A percentile compares a stretch with the other conserved stretches of the same genome.
These are phyloP conservation scores for Thelephora terrestris DNA, from an alignment of 1,284 basidiomycete genomes.

Conservation along the genomic window DNA sequence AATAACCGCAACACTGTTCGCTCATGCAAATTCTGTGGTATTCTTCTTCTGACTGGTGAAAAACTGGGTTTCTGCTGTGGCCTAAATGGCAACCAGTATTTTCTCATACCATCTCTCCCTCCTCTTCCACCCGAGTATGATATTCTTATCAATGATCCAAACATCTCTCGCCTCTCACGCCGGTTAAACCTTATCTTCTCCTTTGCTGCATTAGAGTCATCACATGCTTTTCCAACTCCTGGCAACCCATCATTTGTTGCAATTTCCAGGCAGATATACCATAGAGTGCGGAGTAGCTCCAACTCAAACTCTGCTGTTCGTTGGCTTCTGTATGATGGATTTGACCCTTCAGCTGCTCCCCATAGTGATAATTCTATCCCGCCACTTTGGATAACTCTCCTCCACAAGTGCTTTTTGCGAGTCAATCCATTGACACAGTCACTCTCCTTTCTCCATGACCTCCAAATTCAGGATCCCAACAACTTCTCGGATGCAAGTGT, in stretches of 20 bases:
- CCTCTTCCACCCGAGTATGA: slow-evolving; percentile 12
- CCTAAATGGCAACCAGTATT: slow-evolving; percentile 6
- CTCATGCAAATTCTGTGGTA: slow-evolving; percentile 8
- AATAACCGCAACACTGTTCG: no score
- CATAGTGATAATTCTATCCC: slow-evolving; percentile 13
- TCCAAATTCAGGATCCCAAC: neutral
- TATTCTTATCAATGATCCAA: slow-evolving; percentile 11
- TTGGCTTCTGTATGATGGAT: slow-evolving; percentile 27
- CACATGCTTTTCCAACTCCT: slow-evolving; percentile 15
- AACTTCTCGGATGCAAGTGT: slow-evolving; percentile 9
- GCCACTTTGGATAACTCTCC: slow-evolving; percentile 11
- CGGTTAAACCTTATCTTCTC: slow-evolving; percentile 23
- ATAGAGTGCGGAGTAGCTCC: slow-evolving; percentile 15
- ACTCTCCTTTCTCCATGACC: neutral
- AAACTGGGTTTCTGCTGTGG: slow-evolving; percentile 15
- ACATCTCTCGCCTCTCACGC: slow-evolving; percentile 16
- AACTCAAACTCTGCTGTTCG: slow-evolving; percentile 16
- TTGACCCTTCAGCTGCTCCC: slow-evolving; percentile 8
- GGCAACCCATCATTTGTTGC: slow-evolving; percentile 16
- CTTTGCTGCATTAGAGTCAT: slow-evolving; percentile 23
- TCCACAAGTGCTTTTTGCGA: slow-evolving; percentile 12
- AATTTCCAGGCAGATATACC: slow-evolving; percentile 24
- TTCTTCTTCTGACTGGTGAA: slow-evolving; percentile 14
- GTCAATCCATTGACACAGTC: slow-evolving; percentile 18
- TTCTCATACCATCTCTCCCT: slow-evolving; percentile 12